phyloP scores from a whole-genome alignment of 2,329 filamentous ascomycete genomes.

The Pezicula rhizophila region DNA sequence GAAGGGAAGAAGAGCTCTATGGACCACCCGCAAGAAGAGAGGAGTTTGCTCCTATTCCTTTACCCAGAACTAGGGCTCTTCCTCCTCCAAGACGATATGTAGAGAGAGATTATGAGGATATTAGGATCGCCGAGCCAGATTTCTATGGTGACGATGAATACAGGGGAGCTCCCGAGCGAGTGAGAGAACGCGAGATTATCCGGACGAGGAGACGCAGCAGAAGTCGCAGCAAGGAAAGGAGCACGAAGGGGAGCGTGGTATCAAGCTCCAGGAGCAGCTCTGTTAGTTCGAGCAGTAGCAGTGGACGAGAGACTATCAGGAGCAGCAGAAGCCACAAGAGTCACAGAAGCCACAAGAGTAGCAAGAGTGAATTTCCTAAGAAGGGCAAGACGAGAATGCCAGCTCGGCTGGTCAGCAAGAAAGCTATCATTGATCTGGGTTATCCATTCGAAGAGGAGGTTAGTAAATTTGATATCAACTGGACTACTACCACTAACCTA shows the following conservation, averaged over 20 bases:
- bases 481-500: conserved; percentile 25
- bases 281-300: conserved; percentile 36
- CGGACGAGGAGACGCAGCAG: conserved; percentile 40
- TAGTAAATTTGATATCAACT: conserved; percentile 23
- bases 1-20: conserved; percentile 44
- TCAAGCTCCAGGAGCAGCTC: conserved; percentile 31
- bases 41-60: conserved; percentile 62
- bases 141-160: conserved; percentile 68
- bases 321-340: conserved; percentile 35
- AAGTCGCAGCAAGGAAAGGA: conserved; percentile 23
- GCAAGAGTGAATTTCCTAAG: conserved; percentile 64
- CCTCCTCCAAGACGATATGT: conserved; percentile 52
- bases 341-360: conserved; percentile 37
- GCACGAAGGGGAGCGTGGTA: conserved; percentile 18
- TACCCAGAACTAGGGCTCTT: conserved; percentile 57
- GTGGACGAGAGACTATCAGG: conserved; percentile 41
- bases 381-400: conserved; percentile 90
- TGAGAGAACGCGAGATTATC: conserved; percentile 57
- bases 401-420: conserved; percentile 69
- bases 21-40: conserved; percentile 46
- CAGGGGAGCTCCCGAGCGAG: conserved; percentile 51
- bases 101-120: conserved; percentile 58
- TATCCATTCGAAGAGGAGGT: conserved; percentile 88
- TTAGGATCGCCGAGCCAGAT: conserved; percentile 61
- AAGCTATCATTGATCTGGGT: conserved; percentile 74